phyloP scores from a whole-genome alignment of 2,329 filamentous ascomycete species.

The Phyllosticta capitalensis region DNA sequence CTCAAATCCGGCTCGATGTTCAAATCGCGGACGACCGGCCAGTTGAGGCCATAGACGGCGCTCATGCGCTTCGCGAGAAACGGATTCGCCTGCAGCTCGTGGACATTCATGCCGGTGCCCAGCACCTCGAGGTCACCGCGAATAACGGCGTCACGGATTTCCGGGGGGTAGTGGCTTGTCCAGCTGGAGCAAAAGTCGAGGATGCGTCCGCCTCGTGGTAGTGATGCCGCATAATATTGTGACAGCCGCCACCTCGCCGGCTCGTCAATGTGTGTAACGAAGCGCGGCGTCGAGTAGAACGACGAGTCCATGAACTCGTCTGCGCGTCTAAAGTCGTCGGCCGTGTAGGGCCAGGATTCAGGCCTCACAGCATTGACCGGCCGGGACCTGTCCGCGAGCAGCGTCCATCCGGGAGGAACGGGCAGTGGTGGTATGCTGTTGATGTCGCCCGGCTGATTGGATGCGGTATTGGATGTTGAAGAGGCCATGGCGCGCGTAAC shows the following conservation, averaged over 20 bases:
- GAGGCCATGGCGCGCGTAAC: background rate
- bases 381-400: no score
- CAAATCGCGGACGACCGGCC: constrained; percentile 33
- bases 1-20: constrained; percentile 31
- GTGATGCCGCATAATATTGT: constrained; percentile 36
- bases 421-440: no score
- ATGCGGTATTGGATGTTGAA: background rate
- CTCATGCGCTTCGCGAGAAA: constrained; percentile 19
- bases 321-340: constrained; percentile 30
- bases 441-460: no score
- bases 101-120: constrained; percentile 40
- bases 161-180: constrained; percentile 37
- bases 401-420: no score
- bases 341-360: background rate
- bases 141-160: constrained; percentile 22
- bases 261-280: constrained; percentile 47
- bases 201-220: constrained; percentile 34
- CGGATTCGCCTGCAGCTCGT: constrained; percentile 36
- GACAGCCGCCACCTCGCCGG: constrained; percentile 36
- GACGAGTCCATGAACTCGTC: constrained; percentile 27
- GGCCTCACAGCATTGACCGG: no score
- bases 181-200: constrained; percentile 44
- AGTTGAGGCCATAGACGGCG: constrained; percentile 16
- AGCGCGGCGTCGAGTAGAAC: constrained; percentile 34
- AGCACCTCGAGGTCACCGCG: constrained; percentile 30